Evolutionary conservation across 2,329 filamentous ascomycete genomes (phyloP).

Genomic region (Cladosporium halotolerans): DNA sequence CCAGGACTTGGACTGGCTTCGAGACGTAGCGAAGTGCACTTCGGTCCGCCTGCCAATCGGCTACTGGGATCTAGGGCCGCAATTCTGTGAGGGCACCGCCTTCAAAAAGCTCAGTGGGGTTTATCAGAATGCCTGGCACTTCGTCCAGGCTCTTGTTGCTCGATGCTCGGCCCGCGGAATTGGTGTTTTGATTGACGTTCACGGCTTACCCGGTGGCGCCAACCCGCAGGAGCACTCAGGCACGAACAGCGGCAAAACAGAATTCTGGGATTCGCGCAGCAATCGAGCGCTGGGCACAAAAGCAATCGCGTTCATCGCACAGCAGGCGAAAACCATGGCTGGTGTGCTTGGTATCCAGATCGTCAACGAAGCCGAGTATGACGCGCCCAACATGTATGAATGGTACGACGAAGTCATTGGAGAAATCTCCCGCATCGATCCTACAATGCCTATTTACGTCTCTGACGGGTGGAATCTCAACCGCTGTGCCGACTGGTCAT

Average conservation of each 20-base stretch:
- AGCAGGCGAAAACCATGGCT: conserved; percentile 39
- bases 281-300: conserved; percentile 43
- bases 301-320: conserved; percentile 46
- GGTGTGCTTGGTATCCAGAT: conserved; percentile 52
- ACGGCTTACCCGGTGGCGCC: conserved; percentile 53
- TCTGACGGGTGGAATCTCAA: conserved; percentile 53
- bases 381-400: conserved; percentile 47
- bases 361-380: conserved; percentile 50
- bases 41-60: conserved; percentile 56
- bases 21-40: conserved; percentile 47
- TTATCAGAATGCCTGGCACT: conserved; percentile 49
- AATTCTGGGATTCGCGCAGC: conserved; percentile 43
- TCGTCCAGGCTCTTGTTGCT: conserved; percentile 42
- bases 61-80: conserved; percentile 50
- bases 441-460: conserved; percentile 49
- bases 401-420: conserved; percentile 51
- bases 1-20: conserved; percentile 48
- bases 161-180: conserved; percentile 45
- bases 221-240: conserved; percentile 52
- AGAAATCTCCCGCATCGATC: conserved; percentile 43
- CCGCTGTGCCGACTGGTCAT: conserved; percentile 41
- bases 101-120: conserved; percentile 46
- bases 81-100: conserved; percentile 46
- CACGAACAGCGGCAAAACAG: conserved; percentile 46
- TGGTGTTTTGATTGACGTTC: conserved; percentile 53